Evolutionary conservation across 2,329 filamentous ascomycete genomes (phyloP), one percentile per base, ranked within the genome.

Genomic region (Cladobotryum protrusum): DNA sequence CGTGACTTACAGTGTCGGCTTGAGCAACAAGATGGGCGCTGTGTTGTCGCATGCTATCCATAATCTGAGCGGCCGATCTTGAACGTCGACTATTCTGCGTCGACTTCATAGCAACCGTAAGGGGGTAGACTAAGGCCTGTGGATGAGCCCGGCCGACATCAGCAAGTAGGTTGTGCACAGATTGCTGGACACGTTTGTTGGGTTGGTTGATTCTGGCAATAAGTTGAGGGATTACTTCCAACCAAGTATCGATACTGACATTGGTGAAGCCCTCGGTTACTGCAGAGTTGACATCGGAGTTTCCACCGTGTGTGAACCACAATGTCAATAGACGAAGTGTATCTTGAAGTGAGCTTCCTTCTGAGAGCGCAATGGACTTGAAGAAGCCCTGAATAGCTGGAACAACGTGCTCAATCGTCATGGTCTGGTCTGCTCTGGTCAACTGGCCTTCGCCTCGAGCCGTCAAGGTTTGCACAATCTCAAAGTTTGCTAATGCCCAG

Each of bases 41-140:
- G 65, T 99, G 95, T 58, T 92, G 87, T 36, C 91, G 86, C 89
- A 99, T 96, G 63, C 86, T 95, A 55, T 97, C 91, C 91, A 99
- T 96, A 60, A 99, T 95, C 57, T 90, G 84, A 32, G 82, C 85
- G 3, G 95, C 95, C 36, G 91, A 95, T 61, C 89, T 84, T 29
- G 90, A 93, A 50, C 93, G 83, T 52, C 88, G 82, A 33, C 85
- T 83, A 54, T 89, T 86, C 57, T 95, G 87, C 58, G 74, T 74
- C 1, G 93, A 96, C 68, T 99, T 99, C 84, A 96, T 96, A 13
- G 93, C 92, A 15, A 99, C 95, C 0, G 93, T 99, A 62, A 99
- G 78, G 7, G 93, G 92, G 64, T 97, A 99, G 14, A 99, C 93
- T 39, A 99, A 73, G 24, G 95, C 93, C 66, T 99, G 95, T 8